These are phyloP conservation scores for Coix lacrymajobi DNA, from an alignment of 176 grass and related monocot genomes.

Conservation along the genomic window DNA sequence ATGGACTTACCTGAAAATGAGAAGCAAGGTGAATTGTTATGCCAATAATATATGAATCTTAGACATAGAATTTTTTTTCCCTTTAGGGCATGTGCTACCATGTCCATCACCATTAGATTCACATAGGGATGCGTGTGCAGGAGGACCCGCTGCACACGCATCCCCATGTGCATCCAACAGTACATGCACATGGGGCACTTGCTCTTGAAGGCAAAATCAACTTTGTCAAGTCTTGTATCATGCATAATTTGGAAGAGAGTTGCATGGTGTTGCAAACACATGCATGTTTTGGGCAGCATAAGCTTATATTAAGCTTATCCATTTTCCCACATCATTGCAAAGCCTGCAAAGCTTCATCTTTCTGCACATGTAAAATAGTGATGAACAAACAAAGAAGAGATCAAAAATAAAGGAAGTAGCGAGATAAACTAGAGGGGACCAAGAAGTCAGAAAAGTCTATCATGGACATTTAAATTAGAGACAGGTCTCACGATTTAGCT, in stretches of 20 bases:
- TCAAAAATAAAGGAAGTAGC: background rate
- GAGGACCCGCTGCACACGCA: too few relatives aligned
- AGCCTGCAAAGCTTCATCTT: slow-evolving; percentile 80
- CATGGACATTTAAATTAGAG: background rate
- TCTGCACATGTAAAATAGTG: slow-evolving; percentile 43
- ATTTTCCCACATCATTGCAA: slow-evolving; percentile 63
- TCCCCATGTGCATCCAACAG: too few relatives aligned
- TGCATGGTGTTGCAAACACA: slow-evolving; percentile 2
- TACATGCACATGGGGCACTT: too few relatives aligned
- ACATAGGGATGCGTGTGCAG: too few relatives aligned
- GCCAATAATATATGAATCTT: too few relatives aligned
- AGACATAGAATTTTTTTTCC: too few relatives aligned
- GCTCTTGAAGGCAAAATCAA: too few relatives aligned
- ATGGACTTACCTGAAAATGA: slow-evolving; percentile 58
- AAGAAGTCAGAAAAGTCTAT: background rate
- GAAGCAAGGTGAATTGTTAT: slow-evolving; percentile 21
- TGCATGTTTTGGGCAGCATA: slow-evolving; percentile 83
- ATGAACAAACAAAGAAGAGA: background rate
- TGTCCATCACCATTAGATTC: too few relatives aligned
- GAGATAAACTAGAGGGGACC: background rate
- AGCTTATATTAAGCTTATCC: slow-evolving; percentile 45
- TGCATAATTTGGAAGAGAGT: background rate
- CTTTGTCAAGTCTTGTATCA: too few relatives aligned
- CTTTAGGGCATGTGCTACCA: too few relatives aligned
- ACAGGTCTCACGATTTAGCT: background rate